These are phyloP conservation scores for Cercospora citrullina DNA, from an alignment of 2,329 filamentous ascomycete species.

Conservation along the genomic window DNA sequence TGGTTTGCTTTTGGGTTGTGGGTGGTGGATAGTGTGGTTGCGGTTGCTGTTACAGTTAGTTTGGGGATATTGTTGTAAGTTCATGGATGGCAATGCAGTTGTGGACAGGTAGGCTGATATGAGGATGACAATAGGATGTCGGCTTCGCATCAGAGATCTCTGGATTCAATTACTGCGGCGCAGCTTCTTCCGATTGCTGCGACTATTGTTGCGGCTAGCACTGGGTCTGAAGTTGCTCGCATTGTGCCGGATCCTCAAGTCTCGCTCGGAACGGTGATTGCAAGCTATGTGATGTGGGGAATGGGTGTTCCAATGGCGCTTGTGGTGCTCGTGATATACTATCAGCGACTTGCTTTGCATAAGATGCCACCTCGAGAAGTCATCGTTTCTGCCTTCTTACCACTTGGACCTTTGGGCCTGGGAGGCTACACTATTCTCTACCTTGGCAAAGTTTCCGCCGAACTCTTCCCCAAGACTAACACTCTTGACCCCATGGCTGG, in stretches of 20 bases:
- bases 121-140: conserved; percentile 10
- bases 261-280: conserved; percentile 63
- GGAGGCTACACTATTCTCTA: conserved; percentile 55
- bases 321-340: conserved; percentile 66
- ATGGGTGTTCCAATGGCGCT: conserved; percentile 62
- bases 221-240: conserved; percentile 62
- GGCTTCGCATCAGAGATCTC: conserved; percentile 40
- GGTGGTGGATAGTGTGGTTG: conserved; percentile 51
- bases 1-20: conserved; percentile 50
- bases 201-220: conserved; percentile 63
- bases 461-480: conserved; percentile 21
- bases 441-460: conserved; percentile 32
- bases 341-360: conserved; percentile 66
- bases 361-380: conserved; percentile 66
- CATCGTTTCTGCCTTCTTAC: conserved; percentile 67
- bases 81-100: too few species aligned
- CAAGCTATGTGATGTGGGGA: conserved; percentile 68
- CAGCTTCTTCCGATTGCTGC: conserved; percentile 67
- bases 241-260: conserved; percentile 55
- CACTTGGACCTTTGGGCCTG: conserved; percentile 65
- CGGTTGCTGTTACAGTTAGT: conserved; percentile 39
- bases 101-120: not conserved
- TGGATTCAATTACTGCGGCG: conserved; percentile 60
- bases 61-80: conserved; percentile 44
- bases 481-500: conserved; percentile 46